These are phyloP conservation scores for Climacium dendroides DNA, from an alignment of 225 moss, liverwort and hornwort genomes.

Conservation along the genomic window DNA sequence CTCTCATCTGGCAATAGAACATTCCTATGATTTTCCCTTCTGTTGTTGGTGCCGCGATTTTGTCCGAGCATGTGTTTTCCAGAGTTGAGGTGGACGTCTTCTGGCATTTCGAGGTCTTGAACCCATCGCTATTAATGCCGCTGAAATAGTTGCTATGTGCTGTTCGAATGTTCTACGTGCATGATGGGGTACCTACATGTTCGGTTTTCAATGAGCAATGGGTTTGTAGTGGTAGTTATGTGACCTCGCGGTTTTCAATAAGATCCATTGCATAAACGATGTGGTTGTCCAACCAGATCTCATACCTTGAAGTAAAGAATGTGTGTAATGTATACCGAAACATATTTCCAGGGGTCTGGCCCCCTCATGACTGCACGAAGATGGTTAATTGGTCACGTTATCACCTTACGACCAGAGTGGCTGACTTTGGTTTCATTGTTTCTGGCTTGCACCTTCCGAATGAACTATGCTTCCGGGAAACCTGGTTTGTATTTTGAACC, in stretches of 20 bases:
- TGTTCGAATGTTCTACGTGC: neutral
- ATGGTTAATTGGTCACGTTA: neutral
- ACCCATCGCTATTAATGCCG: neutral
- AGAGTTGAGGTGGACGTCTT: neutral
- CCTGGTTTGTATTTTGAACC: neutral
- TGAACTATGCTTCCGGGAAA: neutral
- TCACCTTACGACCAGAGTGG: neutral
- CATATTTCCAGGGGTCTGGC: neutral
- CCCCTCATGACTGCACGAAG: neutral
- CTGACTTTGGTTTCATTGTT: neutral
- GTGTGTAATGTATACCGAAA: neutral
- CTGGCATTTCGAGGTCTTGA: too few relatives aligned
- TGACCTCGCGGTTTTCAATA: neutral
- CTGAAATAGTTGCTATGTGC: too few relatives aligned
- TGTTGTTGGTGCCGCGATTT: neutral
- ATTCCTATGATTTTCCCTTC: neutral
- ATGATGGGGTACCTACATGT: neutral
- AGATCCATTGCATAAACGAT: neutral
- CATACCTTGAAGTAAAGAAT: neutral
- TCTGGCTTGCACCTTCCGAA: neutral
- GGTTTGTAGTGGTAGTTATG: neutral
- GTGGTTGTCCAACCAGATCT: too few relatives aligned
- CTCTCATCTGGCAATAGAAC: neutral
- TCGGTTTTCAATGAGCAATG: neutral
- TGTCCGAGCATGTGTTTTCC: neutral